Conservation (phyloP, 176 grass and related monocot genomes). For the Oryza longistaminata region DNA sequence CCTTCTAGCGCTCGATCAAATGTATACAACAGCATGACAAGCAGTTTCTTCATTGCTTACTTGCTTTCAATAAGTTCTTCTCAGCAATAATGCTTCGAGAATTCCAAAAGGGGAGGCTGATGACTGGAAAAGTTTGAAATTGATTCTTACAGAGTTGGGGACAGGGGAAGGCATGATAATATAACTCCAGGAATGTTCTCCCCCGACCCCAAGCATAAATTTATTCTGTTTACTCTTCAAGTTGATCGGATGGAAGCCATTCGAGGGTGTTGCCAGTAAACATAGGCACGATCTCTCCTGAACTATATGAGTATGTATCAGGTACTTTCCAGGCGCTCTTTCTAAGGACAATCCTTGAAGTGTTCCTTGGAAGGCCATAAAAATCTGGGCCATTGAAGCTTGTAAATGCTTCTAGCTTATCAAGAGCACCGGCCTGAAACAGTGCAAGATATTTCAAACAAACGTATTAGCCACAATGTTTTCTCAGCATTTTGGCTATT, state of each 20-base stretch:
- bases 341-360: constrained; percentile 60
- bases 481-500: neutral
- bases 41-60: too few relatives aligned
- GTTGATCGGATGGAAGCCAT: constrained; percentile 59
- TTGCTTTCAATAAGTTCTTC: too few relatives aligned
- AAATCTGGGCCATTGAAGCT: constrained; percentile 98
- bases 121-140: neutral
- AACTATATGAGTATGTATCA: constrained; percentile 50
- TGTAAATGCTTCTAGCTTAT: constrained; percentile 90
- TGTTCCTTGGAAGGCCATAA: constrained; percentile 89
- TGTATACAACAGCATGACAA: neutral
- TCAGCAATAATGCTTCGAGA: neutral
- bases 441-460: constrained; percentile 20
- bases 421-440: constrained; percentile 72
- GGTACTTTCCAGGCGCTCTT: constrained; percentile 82
- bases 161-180: neutral
- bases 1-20: neutral
- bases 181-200: neutral
- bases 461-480: neutral
- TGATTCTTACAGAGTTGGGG: neutral
- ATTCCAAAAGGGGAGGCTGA: neutral
- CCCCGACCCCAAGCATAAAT: neutral
- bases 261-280: constrained; percentile 68
- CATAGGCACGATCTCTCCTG: constrained; percentile 83
- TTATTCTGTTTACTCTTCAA: constrained; percentile 21